Conservation (phyloP, 768 basidiomycete genomes). For the Lentinula edodes region DNA sequence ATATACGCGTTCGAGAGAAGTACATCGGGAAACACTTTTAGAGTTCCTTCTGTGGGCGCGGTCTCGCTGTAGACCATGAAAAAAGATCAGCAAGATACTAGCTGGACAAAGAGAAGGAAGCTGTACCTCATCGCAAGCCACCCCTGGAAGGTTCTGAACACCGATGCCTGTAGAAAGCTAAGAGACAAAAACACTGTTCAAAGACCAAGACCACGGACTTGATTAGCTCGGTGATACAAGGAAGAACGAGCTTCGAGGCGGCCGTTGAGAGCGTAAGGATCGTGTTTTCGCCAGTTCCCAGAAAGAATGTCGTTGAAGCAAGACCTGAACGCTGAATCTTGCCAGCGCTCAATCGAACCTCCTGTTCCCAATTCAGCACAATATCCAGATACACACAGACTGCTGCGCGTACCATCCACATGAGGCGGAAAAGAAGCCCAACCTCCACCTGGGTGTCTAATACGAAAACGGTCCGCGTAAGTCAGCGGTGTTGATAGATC, state of each 20-base stretch:
- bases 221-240: conserved; percentile 53
- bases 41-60: conserved; percentile 62
- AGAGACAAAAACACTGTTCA: not conserved
- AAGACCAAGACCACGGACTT: conserved; percentile 22
- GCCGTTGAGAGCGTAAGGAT: conserved; percentile 58
- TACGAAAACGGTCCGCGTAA: conserved; percentile 73
- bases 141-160: conserved; percentile 69
- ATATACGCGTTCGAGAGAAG: conserved; percentile 63
- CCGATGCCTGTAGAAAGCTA: conserved; percentile 27
- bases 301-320: conserved; percentile 59
- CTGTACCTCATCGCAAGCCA: conserved; percentile 64
- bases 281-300: conserved; percentile 60
- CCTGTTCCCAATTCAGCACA: conserved; percentile 30
- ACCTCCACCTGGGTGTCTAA: conserved; percentile 56
- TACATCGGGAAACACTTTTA: conserved; percentile 65
- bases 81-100: not conserved
- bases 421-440: conserved; percentile 47
- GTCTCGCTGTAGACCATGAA: conserved; percentile 41
- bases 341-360: conserved; percentile 72
- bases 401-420: conserved; percentile 30
- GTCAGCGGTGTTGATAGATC: conserved; percentile 56
- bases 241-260: conserved; percentile 58
- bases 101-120: too few species aligned
- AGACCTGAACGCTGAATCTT: conserved; percentile 50
- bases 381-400: not conserved